Conservation (phyloP, 257 asterid species). For the Nicotiana attenuata region DNA sequence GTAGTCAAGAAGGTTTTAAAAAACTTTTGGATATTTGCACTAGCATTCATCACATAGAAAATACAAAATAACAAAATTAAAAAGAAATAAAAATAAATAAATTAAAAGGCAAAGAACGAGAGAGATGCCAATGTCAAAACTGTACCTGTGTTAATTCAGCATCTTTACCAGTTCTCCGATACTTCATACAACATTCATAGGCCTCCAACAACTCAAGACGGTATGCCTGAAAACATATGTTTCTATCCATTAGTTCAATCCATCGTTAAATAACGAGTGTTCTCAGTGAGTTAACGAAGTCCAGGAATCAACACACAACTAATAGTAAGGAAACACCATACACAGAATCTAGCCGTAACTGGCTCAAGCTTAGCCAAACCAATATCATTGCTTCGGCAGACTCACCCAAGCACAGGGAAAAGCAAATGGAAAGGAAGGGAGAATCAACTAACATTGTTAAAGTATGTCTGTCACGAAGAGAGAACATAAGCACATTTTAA, state of each 20-base stretch:
- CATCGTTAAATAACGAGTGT: neutral
- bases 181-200: constrained; percentile 81
- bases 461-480: neutral
- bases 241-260: neutral
- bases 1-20: neutral
- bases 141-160: constrained; percentile 97
- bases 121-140: neutral
- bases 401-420: neutral
- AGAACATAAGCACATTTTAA: neutral
- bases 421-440: neutral
- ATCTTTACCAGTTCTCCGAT: constrained; percentile 75
- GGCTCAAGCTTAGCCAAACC: neutral
- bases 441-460: neutral
- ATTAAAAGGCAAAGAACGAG: neutral
- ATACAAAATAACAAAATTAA: neutral
- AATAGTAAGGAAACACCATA: neutral
- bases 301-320: neutral
- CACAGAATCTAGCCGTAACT: neutral
- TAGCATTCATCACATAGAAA: neutral
- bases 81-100: neutral
- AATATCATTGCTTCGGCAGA: neutral
- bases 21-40: neutral
- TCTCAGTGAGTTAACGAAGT: neutral
- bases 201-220: constrained; percentile 89
- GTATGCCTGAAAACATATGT: constrained; percentile 52